phyloP scores from a whole-genome alignment of 2,329 filamentous ascomycete genomes.

The Verticillium isaacii region DNA sequence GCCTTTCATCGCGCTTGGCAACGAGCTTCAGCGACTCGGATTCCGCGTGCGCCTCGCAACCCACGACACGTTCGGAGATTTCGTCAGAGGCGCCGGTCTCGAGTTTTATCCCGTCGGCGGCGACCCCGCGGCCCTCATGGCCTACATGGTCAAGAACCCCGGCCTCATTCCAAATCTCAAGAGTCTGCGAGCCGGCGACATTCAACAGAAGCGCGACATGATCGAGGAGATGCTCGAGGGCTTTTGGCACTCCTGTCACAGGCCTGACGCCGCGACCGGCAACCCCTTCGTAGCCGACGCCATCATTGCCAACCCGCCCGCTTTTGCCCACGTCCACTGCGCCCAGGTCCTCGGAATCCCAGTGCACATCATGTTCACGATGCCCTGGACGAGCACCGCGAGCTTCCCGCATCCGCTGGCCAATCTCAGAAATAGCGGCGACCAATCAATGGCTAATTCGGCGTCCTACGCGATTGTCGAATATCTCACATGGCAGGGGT shows the following conservation, averaged over 20 bases:
- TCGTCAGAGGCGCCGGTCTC: conserved; percentile 65
- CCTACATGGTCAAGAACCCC: conserved; percentile 88
- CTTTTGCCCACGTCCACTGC: conserved; percentile 70
- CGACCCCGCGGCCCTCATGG: conserved; percentile 72
- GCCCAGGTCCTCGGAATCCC: conserved; percentile 73
- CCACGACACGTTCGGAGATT: conserved; percentile 61
- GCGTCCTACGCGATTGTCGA: conserved; percentile 81
- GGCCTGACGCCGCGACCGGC: conserved; percentile 49
- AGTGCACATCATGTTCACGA: conserved; percentile 87
- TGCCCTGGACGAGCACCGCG: conserved; percentile 86
- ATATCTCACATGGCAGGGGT: conserved; percentile 85
- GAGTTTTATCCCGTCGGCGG: conserved; percentile 77
- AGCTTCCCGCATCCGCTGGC: conserved; percentile 83
- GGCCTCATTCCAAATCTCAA: conserved; percentile 80
- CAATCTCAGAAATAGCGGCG: conserved; percentile 72
- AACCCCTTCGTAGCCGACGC: conserved; percentile 76
- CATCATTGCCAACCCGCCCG: conserved; percentile 74
- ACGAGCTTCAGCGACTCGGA: conserved; percentile 59
- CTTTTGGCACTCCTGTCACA: conserved; percentile 82
- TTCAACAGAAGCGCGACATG: conserved; percentile 67
- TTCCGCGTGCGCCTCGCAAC: conserved; percentile 72
- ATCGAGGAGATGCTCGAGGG: conserved; percentile 78
- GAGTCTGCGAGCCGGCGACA: conserved; percentile 69
- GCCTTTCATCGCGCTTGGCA: conserved; percentile 67
- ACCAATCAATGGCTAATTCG: conserved; percentile 75